A percentile compares a stretch with the other conserved stretches of the same genome.
phyloP scores from a whole-genome alignment of 805 yeast genomes.

The Teunomyces cretensis region DNA sequence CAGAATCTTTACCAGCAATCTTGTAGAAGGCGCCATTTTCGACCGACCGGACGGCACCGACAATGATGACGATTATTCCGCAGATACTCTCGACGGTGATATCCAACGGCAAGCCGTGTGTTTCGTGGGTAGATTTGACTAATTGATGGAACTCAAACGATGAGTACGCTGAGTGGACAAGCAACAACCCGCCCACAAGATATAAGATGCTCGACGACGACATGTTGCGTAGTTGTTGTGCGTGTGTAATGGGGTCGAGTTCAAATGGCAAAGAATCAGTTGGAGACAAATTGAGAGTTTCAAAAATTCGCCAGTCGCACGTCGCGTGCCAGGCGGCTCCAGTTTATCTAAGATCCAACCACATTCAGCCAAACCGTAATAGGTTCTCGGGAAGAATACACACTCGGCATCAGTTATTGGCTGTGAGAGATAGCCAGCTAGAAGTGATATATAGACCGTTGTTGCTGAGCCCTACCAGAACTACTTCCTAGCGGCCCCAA shows the following conservation, averaged over 20 bases:
- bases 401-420: not conserved
- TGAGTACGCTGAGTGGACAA: slow-evolving; percentile 54
- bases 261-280: no score
- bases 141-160: slow-evolving; percentile 51
- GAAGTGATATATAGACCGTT: not conserved
- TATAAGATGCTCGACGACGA: slow-evolving; percentile 8
- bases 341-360: not conserved
- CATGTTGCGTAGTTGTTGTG: no score
- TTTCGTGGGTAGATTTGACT: slow-evolving; percentile 17
- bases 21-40: slow-evolving; percentile 14
- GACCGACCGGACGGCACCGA: slow-evolving; percentile 38
- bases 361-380: not conserved
- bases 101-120: slow-evolving; percentile 36
- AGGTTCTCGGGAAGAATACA: not conserved
- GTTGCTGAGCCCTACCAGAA: not conserved
- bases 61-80: slow-evolving; percentile 44
- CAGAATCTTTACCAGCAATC: slow-evolving; percentile 8
- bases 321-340: not conserved
- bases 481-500: not conserved
- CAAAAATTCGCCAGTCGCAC: not conserved
- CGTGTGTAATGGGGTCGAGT: no score
- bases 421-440: not conserved
- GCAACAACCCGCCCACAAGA: slow-evolving; percentile 14
- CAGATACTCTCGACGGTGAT: slow-evolving; percentile 50
- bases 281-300: no score